Percentiles rank a stretch among this genome's conserved stretches.
Evolutionary conservation across 768 basidiomycete species (phyloP).

Genomic region (Tulasnella sp.): DNA sequence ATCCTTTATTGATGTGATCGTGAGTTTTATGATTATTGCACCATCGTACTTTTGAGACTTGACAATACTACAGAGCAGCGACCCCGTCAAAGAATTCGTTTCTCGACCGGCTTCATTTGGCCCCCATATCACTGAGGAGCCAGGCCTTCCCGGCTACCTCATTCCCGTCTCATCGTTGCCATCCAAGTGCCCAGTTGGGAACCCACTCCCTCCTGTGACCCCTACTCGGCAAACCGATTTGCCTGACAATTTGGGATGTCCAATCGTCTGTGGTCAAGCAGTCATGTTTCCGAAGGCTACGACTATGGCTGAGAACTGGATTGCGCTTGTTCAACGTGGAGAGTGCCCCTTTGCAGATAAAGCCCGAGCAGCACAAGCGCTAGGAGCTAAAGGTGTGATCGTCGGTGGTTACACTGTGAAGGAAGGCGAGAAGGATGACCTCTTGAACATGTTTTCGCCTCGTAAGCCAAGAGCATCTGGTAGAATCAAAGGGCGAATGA

Average conservation of each 20-base stretch:
- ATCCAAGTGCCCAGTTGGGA: conserved; percentile 32
- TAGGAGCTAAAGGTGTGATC: conserved; percentile 83
- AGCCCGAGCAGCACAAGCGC: conserved; percentile 52
- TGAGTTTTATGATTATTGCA: not conserved
- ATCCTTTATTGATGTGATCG: conserved; percentile 16
- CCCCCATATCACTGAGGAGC: conserved; percentile 39
- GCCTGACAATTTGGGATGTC: conserved; percentile 49
- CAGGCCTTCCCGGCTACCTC: conserved; percentile 51
- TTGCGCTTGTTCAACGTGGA: conserved; percentile 85
- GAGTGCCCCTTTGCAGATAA: conserved; percentile 87
- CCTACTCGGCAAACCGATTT: conserved; percentile 1
- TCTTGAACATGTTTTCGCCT: conserved; percentile 89
- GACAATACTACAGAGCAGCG: conserved; percentile 12
- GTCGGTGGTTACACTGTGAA: conserved; percentile 69
- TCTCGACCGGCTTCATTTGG: conserved; percentile 73
- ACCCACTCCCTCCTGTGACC: conserved; percentile 22
- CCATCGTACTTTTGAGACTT: not conserved
- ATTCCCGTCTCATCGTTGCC: conserved; percentile 61
- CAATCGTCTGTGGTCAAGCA: conserved; percentile 50
- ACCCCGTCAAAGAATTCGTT: conserved; percentile 36
- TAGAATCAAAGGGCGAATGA: not conserved
- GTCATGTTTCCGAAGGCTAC: conserved; percentile 36
- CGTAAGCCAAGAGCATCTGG: conserved; percentile 34
- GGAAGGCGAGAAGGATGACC: conserved; percentile 53
- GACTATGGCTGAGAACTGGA: conserved; percentile 61